Base-by-base conservation (phyloP, 768 basidiomycete species). In the Saitozyma podzolica region DNA sequence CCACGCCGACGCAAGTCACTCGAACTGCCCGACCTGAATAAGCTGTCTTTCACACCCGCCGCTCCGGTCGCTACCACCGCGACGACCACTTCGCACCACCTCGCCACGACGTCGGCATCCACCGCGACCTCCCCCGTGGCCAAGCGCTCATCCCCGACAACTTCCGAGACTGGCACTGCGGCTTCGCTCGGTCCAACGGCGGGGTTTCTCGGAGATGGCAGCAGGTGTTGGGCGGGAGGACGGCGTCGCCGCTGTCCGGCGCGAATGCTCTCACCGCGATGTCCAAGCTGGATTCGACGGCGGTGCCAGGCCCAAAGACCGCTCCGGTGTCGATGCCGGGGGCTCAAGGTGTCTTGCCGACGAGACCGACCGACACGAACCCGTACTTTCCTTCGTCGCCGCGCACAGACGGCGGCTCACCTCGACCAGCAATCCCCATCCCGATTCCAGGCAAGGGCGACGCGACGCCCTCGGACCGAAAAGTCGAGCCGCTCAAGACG, bases 1-100 rank as follows among this genome's bases (percentile, higher is more conserved):
- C 78, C 78, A 4, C 62, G 78, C 49, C 61, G 78, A 16, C 58
- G 78, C 11, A 79, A 79, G 66, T 77, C 76, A n/a, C 66, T 79
- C 19, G 78, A 79, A 64, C 59, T 79, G 37, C 78, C 78, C 3
- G 78, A 79, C 60, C 60, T 79, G n/a, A 79, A 79, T 53, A 74
- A 70, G 54, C 56, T 79, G n/a, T 66, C 67, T 10, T 75, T 79
- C 53, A 79, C 78, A 4, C 75, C 73, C 11, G 70, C 71, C 11
- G 68, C 70, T 7, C 72, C 69, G 0, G 69, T 70, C 40, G 60
- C 69, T 3, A 69, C 70, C 11, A 68, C 59, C 29, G 65, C 72
- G 11, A 70, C 70, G 9, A 60, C 65, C 51, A 71, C 74, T 17
- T 29, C 29, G 29, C 61, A 60, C 10, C 62, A 70, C 49, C 65